Conservation (phyloP, 306 rosid species). For the Cicer cuneatum region DNA sequence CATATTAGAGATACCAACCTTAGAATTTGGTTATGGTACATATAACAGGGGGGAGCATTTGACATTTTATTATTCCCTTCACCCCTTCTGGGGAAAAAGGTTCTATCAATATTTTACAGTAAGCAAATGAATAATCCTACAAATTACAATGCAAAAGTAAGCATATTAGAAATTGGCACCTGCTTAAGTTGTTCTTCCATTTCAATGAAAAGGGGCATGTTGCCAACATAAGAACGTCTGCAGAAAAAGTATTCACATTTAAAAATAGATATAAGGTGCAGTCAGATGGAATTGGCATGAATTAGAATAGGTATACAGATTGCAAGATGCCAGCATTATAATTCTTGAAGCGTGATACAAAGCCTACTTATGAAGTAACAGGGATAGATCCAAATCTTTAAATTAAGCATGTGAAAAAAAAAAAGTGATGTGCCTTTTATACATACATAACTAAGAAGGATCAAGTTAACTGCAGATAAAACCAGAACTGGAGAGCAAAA, state of each 20-base stretch:
- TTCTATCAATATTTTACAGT: slow-evolving; percentile 26
- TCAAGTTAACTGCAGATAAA: slow-evolving; percentile 17
- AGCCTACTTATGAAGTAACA: slow-evolving; percentile 37
- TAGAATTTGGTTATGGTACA: slow-evolving; percentile 22
- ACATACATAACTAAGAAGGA: slow-evolving; percentile 26
- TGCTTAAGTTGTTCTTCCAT: slow-evolving; percentile 85
- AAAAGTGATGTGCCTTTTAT: slow-evolving; percentile 19
- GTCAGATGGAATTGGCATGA: slow-evolving; percentile 39
- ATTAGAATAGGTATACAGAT: slow-evolving; percentile 36
- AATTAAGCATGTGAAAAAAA: slow-evolving; percentile 27
- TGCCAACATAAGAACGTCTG: slow-evolving; percentile 95
- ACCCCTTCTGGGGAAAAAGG: background rate
- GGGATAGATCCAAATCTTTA: slow-evolving; percentile 30
- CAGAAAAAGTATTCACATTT: slow-evolving; percentile 53
- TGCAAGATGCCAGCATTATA: slow-evolving; percentile 36
- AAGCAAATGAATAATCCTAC: slow-evolving; percentile 34
- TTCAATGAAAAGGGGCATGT: slow-evolving; percentile 77
- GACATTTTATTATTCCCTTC: slow-evolving; percentile 2
- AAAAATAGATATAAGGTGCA: slow-evolving; percentile 16
- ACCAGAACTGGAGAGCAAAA: slow-evolving; percentile 20
- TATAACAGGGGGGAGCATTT: slow-evolving; percentile 5
- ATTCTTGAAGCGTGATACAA: slow-evolving; percentile 30
- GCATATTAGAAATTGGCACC: slow-evolving; percentile 57
- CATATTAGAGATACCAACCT: slow-evolving; percentile 28
- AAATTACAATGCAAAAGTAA: slow-evolving; percentile 39